Conservation (phyloP, 257 asterid species). For the Petunia axillaris region DNA sequence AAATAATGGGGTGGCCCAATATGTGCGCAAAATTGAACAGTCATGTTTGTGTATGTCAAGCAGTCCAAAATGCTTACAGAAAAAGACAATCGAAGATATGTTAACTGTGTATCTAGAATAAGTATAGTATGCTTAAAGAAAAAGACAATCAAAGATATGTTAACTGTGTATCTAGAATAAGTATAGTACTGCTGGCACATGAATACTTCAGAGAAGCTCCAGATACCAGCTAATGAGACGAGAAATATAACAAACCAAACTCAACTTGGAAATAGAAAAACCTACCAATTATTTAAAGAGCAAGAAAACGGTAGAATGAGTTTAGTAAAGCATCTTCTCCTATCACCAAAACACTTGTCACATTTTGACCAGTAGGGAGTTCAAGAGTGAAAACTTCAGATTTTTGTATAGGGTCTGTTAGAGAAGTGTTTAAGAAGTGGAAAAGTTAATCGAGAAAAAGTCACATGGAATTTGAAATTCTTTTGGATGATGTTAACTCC, state of each 20-base stretch:
- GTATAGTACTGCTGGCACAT: neutral
- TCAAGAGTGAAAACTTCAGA: neutral
- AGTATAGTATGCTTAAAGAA: neutral
- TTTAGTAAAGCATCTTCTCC: neutral
- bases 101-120: no score
- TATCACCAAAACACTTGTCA: neutral
- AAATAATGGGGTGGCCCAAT: neutral
- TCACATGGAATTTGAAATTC: no score
- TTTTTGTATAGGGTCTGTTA: neutral
- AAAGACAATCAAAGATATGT: neutral
- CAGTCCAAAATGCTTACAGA: constrained; percentile 10
- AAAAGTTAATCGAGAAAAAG: no score
- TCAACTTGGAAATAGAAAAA: neutral
- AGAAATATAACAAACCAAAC: neutral
- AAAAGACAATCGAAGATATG: neutral
- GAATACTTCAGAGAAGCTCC: constrained; percentile 7
- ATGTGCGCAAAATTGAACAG: neutral
- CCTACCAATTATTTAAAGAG: neutral
- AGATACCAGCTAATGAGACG: constrained; percentile 5
- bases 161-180: no score
- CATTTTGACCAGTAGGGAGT: constrained; percentile 5
- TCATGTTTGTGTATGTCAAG: neutral
- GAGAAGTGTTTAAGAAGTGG: neutral
- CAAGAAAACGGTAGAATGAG: neutral
- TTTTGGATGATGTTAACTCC: neutral